Conservation (phyloP, 2,329 filamentous ascomycete genomes). For the Fusarium poae region DNA sequence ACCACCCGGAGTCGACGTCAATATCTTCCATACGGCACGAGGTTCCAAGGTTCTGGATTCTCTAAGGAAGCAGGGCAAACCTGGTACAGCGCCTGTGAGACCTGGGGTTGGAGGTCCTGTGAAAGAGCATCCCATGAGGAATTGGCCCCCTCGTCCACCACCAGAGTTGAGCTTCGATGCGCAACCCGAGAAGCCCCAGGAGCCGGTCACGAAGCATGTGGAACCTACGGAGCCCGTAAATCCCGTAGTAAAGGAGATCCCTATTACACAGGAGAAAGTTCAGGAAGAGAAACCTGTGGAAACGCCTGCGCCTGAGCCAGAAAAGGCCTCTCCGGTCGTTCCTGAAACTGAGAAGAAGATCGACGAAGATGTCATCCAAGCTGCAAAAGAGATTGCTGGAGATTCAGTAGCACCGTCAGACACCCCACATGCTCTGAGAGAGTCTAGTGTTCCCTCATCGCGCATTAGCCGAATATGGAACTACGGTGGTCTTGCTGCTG, state of each 20-base stretch:
- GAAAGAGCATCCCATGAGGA: conserved; percentile 56
- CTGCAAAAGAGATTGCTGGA: conserved; percentile 46
- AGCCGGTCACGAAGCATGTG: background rate
- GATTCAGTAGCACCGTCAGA: conserved; percentile 30
- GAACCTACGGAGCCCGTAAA: background rate
- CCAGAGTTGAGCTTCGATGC: conserved; percentile 12
- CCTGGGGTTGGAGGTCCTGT: conserved; percentile 38
- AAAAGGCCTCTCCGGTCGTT: conserved; percentile 1
- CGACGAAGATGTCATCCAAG: conserved; percentile 39
- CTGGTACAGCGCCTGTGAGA: conserved; percentile 16
- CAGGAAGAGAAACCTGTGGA: background rate
- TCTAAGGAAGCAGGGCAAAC: conserved; percentile 48
- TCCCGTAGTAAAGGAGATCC: background rate
- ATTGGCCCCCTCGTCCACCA: conserved; percentile 52
- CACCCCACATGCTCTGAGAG: conserved; percentile 76
- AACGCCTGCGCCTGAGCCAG: background rate
- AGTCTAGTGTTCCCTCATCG: conserved; percentile 91
- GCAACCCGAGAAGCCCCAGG: conserved; percentile 10
- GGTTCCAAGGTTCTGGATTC: conserved; percentile 61
- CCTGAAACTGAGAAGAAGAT: conserved; percentile 20
- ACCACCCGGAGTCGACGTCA: conserved; percentile 59
- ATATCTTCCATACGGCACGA: conserved; percentile 62
- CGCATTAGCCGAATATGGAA: conserved; percentile 92
- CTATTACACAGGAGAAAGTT: background rate
- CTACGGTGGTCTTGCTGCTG: conserved; percentile 91